A percentile compares a stretch with the other conserved stretches of the same genome.
phyloP scores from a whole-genome alignment of 768 basidiomycete species.

The Trametes cubensis region DNA sequence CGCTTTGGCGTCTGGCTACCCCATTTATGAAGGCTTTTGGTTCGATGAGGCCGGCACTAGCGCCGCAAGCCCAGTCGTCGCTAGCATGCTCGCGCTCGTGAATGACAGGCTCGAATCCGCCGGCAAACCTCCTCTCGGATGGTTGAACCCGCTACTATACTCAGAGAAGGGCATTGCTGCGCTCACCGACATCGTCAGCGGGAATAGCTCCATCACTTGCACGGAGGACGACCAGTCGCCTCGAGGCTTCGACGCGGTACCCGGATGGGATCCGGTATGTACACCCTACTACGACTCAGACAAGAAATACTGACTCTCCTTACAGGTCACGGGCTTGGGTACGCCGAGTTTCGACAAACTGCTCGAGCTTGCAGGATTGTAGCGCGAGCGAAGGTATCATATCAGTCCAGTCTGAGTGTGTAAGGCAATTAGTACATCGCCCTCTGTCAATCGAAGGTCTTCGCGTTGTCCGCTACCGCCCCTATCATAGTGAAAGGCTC shows the following conservation, averaged over 20 bases:
- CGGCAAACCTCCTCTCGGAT: conserved; percentile 36
- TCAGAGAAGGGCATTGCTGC: conserved; percentile 34
- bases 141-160: conserved; percentile 40
- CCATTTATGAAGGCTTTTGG: conserved; percentile 22
- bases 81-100: conserved; percentile 37
- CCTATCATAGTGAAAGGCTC: too few species aligned
- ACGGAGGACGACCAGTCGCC: background rate
- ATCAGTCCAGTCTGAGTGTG: too few species aligned
- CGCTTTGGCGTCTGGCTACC: conserved; percentile 37
- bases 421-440: too few species aligned
- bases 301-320: too few species aligned
- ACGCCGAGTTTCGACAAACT: background rate
- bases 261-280: conserved; percentile 4
- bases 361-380: conserved; percentile 1
- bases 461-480: too few species aligned
- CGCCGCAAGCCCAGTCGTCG: conserved; percentile 38
- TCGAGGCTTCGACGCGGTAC: conserved; percentile 4
- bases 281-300: background rate
- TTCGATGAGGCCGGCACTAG: conserved; percentile 35
- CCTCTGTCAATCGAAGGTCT: too few species aligned
- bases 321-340: conserved; percentile 4
- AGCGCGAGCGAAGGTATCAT: too few species aligned
- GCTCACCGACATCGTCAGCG: conserved; percentile 36
- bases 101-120: conserved; percentile 36
- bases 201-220: conserved; percentile 20